These are phyloP conservation scores for Nissolia schottii DNA, from an alignment of 306 rosid species.

Conservation along the genomic window DNA sequence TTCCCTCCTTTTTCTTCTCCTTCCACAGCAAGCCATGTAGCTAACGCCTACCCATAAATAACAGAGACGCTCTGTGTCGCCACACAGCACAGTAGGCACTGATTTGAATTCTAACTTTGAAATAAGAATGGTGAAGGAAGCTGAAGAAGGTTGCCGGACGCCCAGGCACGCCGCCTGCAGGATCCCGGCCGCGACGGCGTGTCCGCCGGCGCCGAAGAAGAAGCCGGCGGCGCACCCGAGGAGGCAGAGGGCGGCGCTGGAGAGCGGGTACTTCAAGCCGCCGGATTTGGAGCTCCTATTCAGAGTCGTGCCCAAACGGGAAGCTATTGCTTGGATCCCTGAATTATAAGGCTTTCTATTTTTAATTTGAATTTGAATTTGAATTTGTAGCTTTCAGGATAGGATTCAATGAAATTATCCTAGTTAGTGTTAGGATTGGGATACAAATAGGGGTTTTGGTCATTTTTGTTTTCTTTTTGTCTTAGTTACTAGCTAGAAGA, in stretches of 20 bases:
- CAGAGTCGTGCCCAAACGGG: neutral
- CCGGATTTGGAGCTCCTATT: slow-evolving; percentile 50
- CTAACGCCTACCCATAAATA: slow-evolving; percentile 33
- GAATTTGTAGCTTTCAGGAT: neutral
- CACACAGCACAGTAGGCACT: neutral
- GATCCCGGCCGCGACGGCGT: slow-evolving; percentile 17
- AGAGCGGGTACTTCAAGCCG: slow-evolving; percentile 35
- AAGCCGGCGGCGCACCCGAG: neutral
- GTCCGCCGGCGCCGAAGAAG: slow-evolving; percentile 52
- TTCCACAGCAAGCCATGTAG: slow-evolving; percentile 20
- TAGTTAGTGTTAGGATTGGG: neutral
- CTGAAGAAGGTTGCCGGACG: slow-evolving; percentile 39
- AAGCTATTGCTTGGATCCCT: neutral
- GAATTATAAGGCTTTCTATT: neutral
- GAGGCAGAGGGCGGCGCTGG: slow-evolving; percentile 27
- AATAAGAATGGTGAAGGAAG: slow-evolving; percentile 7
- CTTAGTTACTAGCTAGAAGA: neutral
- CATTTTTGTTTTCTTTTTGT: neutral
- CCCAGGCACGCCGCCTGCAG: slow-evolving; percentile 27
- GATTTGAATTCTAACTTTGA: neutral
- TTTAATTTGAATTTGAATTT: too few relatives aligned
- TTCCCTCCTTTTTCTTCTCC: neutral
- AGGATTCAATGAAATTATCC: neutral
- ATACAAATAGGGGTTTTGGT: neutral
- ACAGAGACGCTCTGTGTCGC: neutral